Percentiles rank a stretch among this genome's conserved stretches.
These are phyloP conservation scores for Candida koratica DNA, from an alignment of 805 yeast genomes.

Conservation along the genomic window DNA sequence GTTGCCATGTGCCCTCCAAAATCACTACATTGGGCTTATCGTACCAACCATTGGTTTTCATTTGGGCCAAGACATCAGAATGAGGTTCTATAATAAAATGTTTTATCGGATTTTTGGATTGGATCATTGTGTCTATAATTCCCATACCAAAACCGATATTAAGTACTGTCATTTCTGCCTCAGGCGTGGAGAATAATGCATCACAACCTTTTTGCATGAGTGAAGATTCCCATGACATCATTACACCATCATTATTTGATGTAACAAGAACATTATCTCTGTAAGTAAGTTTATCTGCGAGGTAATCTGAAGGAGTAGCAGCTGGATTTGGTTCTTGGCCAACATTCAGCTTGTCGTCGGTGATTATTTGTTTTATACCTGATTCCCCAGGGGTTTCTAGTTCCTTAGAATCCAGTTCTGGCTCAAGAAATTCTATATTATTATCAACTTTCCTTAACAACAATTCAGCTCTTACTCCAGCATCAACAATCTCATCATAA, in stretches of 20 bases:
- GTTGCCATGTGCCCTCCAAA: conserved; percentile 93
- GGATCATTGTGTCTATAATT: conserved; percentile 79
- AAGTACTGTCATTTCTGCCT: conserved; percentile 49
- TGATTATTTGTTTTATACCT: neutral
- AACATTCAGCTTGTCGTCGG: too few species aligned
- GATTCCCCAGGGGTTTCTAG: neutral
- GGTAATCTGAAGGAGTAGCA: conserved; percentile 57
- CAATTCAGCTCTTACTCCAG: conserved; percentile 89
- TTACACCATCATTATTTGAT: conserved; percentile 79
- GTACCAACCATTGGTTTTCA: conserved; percentile 79
- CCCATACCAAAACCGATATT: conserved; percentile 98
- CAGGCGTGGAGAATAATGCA: conserved; percentile 51
- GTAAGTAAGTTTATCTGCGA: conserved; percentile 65
- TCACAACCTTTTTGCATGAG: conserved; percentile 81
- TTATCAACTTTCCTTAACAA: conserved; percentile 69
- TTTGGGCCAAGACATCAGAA: conserved; percentile 75
- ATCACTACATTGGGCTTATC: conserved; percentile 67
- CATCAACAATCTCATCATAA: conserved; percentile 60
- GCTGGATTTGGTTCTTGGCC: conserved; percentile 54
- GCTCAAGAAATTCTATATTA: conserved; percentile 53
- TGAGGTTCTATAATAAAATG: conserved; percentile 95
- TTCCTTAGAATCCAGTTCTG: conserved; percentile 25
- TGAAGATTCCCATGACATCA: conserved; percentile 95
- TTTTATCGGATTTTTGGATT: conserved; percentile 50
- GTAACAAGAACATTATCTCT: conserved; percentile 69